phyloP scores from a whole-genome alignment of 306 rosid genomes.

The Quercus berberidifolia region DNA sequence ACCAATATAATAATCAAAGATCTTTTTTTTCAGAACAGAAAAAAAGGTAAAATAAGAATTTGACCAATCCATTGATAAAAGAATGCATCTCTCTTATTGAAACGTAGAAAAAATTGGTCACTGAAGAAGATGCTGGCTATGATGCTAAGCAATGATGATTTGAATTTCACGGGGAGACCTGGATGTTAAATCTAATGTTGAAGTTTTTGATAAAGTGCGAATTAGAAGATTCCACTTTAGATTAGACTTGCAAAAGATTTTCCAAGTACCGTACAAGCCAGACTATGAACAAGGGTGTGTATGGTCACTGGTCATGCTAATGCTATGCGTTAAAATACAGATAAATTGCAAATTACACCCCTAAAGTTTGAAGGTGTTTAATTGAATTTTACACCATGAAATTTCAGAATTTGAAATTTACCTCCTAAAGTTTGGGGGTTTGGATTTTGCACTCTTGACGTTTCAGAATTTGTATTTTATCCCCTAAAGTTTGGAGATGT shows the following conservation, averaged over 20 bases:
- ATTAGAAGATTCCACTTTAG: background rate
- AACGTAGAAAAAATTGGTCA: background rate
- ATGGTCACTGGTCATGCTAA: too few species aligned
- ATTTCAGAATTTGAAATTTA: too few species aligned
- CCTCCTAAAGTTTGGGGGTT: too few species aligned
- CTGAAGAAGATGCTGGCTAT: conserved; percentile 4
- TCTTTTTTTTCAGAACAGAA: background rate
- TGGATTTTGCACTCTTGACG: rapidly evolving
- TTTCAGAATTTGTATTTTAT: too few species aligned
- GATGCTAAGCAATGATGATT: conserved; percentile 18
- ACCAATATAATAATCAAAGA: background rate
- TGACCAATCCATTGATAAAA: background rate
- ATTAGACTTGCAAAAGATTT: background rate
- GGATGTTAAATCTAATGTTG: background rate
- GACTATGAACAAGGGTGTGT: too few species aligned
- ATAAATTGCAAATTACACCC: rapidly evolving
- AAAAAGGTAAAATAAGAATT: background rate
- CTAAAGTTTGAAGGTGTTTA: too few species aligned
- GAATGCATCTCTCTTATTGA: background rate
- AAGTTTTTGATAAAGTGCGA: background rate
- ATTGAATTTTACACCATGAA: too few species aligned
- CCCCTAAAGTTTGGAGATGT: too few species aligned
- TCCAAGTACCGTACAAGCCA: background rate
- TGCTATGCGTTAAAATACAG: too few species aligned
- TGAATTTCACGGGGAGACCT: background rate